Evolutionary conservation across 441 rosid genomes (phyloP), one percentile per base, ranked within the genome.

Genomic region (Aleurites moluccanus): DNA sequence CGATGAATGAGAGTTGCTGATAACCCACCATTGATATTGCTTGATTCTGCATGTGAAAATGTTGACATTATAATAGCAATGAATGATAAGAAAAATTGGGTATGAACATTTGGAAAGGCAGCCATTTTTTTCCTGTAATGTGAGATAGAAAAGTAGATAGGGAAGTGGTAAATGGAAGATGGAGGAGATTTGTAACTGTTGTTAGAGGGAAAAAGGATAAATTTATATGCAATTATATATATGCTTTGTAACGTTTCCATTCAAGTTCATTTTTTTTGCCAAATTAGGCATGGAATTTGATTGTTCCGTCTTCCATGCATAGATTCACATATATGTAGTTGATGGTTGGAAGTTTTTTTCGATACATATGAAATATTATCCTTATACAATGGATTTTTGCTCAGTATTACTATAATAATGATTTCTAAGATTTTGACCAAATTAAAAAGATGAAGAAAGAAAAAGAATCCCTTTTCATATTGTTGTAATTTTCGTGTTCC

Each of bases 1-100:
- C 88, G 86, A 79, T 86, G 90, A 70, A 88, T 85, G 3, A 90
- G 88, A 75, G 82, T 77, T 3, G 79, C 38, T 40, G 71, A 83
- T 64, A 88, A 77, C 61, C 73, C 53, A 0, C 42, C 59, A 53
- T 20, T 75, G 25, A 27, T 40, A 25, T 55, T 33, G 3, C 2
- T 40, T 53, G 78, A 44, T 66, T 76, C 70, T 2, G 6, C 20
- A 2, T 53, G 10, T 0, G 71, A 16, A 68, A 64, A 60, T 1
- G 67, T 23, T 23, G 73, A 16, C 14, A 69, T 47, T 18, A 63
- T 69, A 16, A 9, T 33, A 72, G 8, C 8, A 38, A 21, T 3
- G 10, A 49, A 63, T 7, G 27, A 53, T 6, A 66, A 3, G 28
- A 74, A 7, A 18, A 56, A 13, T 21, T 14, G 10, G n/a, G 53